These are phyloP conservation scores for Dianthus caryophyllus DNA, from an alignment of 148 eudicot species.

Conservation along the genomic window DNA sequence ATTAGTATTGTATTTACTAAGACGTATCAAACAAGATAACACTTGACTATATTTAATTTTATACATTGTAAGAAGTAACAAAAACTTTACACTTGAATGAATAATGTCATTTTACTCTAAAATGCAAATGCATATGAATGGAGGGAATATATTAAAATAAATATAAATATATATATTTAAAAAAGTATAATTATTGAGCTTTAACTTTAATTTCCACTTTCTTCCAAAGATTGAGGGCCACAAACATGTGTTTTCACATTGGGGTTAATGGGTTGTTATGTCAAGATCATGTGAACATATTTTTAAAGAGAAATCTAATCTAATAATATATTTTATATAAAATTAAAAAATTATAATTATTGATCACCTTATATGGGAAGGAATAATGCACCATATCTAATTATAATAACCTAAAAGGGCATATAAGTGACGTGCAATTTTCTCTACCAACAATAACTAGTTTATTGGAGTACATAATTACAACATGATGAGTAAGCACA, in stretches of 20 bases:
- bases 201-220: slow-evolving; percentile 3
- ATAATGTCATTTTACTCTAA: too few relatives aligned
- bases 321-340: neutral
- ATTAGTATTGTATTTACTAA: too few relatives aligned
- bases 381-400: neutral
- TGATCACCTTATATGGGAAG: too few relatives aligned
- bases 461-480: too few relatives aligned
- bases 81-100: too few relatives aligned
- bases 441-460: neutral
- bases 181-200: neutral
- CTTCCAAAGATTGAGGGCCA: slow-evolving; percentile 21
- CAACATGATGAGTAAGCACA: neutral
- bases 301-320: neutral
- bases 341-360: too few relatives aligned
- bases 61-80: too few relatives aligned
- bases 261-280: neutral
- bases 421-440: neutral
- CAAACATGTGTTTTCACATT: slow-evolving; percentile 5
- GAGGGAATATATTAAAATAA: neutral
- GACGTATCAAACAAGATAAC: too few relatives aligned
- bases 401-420: neutral
- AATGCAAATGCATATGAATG: too few relatives aligned
- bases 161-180: neutral
- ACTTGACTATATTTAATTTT: too few relatives aligned
- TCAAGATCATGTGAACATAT: neutral